phyloP scores from a whole-genome alignment of 768 basidiomycete genomes.

The Leccinum uliginosum region DNA sequence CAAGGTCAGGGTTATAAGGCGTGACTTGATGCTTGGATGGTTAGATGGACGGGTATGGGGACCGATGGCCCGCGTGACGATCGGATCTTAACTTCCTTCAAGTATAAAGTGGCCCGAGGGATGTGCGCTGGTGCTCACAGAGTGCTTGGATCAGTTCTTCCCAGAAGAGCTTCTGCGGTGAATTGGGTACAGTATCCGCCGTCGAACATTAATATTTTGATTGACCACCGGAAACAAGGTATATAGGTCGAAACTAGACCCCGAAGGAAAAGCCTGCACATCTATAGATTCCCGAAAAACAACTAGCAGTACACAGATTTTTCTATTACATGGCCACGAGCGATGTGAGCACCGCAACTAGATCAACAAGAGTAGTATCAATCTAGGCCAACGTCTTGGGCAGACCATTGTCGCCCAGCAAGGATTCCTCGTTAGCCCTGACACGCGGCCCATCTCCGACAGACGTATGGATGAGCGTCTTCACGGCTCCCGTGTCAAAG shows the following conservation, averaged over 20 bases:
- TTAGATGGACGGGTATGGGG: neutral
- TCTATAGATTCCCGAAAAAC: slow-evolving; percentile 1
- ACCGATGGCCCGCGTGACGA: neutral
- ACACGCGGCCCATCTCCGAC: slow-evolving; percentile 90
- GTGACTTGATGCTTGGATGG: neutral
- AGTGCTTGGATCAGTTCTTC: neutral
- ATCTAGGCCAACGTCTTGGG: slow-evolving; percentile 51
- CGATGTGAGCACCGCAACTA: neutral
- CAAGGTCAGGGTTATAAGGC: neutral
- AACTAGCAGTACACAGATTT: slow-evolving; percentile 5
- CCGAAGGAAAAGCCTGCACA: neutral
- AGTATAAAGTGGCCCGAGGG: neutral
- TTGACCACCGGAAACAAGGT: neutral
- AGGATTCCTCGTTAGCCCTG: slow-evolving; percentile 53
- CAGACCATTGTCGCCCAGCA: slow-evolving; percentile 66
- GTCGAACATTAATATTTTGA: neutral
- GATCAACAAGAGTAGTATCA: neutral
- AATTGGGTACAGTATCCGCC: neutral
- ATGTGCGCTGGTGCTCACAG: no score
- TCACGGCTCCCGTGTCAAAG: slow-evolving; percentile 75
- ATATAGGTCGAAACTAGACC: neutral
- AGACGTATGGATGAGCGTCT: slow-evolving; percentile 84
- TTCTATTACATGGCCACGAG: neutral
- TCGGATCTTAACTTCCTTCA: neutral
- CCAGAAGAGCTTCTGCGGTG: neutral